A percentile compares a stretch with the other conserved stretches of the same genome.
These are phyloP conservation scores for Barbarea vulgaris DNA, from an alignment of 345 rosid genomes.

Conservation along the genomic window DNA sequence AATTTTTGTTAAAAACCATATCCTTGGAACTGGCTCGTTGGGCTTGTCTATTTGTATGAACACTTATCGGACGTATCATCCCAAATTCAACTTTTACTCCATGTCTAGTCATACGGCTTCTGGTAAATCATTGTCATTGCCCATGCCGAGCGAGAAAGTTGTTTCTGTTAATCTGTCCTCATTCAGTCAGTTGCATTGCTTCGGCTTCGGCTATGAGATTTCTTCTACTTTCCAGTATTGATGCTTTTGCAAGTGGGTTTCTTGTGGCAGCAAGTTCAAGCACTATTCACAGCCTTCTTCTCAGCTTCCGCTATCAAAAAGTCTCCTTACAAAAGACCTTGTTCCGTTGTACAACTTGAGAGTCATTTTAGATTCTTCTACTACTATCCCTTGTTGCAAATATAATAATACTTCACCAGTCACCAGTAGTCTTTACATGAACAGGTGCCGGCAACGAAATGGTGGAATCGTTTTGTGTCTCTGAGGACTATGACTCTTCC, in stretches of 20 bases:
- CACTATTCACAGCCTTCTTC: conserved; percentile 53
- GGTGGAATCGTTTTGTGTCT: conserved; percentile 70
- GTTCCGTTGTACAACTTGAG: background rate
- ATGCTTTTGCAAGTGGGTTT: conserved; percentile 65
- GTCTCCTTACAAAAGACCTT: background rate
- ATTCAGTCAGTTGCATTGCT: conserved; percentile 60
- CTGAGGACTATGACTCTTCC: conserved; percentile 54
- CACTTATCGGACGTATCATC: no score
- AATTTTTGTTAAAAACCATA: no score
- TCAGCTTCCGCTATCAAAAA: conserved; percentile 68
- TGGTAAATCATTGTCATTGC: background rate
- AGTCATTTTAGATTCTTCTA: background rate
- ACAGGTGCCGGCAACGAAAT: conserved; percentile 52
- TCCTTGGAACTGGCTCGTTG: no score
- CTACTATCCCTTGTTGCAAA: conserved; percentile 1
- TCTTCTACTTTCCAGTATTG: conserved; percentile 62
- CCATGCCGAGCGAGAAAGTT: conserved; percentile 1
- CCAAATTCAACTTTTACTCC: no score
- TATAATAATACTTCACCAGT: background rate
- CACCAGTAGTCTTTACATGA: conserved; percentile 70
- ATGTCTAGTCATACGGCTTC: background rate
- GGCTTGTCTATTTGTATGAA: no score
- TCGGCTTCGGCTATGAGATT: conserved; percentile 76
- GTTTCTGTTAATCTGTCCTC: conserved; percentile 18
- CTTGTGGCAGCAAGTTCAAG: conserved; percentile 60